A percentile compares a stretch with the other conserved stretches of the same genome.
Evolutionary conservation across 2,329 filamentous ascomycete species (phyloP).

Genomic region (Stagonosporopsis chrysanthemi): DNA sequence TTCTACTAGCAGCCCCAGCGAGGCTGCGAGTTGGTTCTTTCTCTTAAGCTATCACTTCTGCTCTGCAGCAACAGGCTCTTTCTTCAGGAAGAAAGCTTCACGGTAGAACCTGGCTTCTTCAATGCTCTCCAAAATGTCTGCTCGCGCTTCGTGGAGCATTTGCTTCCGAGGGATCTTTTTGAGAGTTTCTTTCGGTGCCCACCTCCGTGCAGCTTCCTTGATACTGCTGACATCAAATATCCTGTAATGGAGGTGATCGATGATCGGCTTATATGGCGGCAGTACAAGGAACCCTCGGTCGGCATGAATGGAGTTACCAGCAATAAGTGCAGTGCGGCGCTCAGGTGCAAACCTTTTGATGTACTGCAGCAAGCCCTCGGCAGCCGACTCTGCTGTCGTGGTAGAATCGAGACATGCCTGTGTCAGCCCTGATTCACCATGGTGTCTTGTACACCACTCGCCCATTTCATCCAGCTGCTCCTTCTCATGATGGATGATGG

Average conservation of each 20-base stretch:
- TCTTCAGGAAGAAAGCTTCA: constrained; percentile 66
- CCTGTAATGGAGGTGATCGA: constrained; percentile 84
- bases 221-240: constrained; percentile 91
- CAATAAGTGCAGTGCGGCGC: constrained; percentile 73
- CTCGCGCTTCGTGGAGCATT: constrained; percentile 79
- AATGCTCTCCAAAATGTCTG: constrained; percentile 96
- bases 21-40: neutral
- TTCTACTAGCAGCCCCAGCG: neutral
- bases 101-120: constrained; percentile 87
- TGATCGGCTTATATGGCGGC: constrained; percentile 74
- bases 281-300: constrained; percentile 82
- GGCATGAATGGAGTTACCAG: constrained; percentile 92
- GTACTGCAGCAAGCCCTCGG: constrained; percentile 76
- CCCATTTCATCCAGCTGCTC: constrained; percentile 80
- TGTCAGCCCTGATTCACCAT: constrained; percentile 82
- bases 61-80: neutral
- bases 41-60: neutral
- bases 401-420: constrained; percentile 75
- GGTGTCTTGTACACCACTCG: constrained; percentile 85
- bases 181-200: constrained; percentile 71
- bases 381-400: constrained; percentile 75
- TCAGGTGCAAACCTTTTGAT: constrained; percentile 75
- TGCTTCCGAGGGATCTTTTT: constrained; percentile 74
- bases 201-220: constrained; percentile 87
- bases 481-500: constrained; percentile 76